phyloP scores from a whole-genome alignment of 2,329 filamentous ascomycete genomes.

The Thielaviopsis cerberus region DNA sequence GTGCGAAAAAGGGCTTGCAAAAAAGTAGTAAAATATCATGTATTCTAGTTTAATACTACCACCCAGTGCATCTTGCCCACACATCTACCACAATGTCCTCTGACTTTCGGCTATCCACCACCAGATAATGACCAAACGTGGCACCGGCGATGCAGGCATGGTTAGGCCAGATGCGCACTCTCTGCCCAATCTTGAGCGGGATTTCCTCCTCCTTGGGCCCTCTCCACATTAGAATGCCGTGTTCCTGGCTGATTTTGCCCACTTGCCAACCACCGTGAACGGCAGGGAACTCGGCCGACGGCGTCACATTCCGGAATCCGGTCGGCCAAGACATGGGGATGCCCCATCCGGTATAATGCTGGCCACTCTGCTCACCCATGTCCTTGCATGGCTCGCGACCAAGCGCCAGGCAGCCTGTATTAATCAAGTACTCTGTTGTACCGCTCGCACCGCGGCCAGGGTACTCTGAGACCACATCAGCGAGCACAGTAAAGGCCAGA shows the following conservation, averaged over 20 bases:
- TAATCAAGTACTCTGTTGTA: conserved; percentile 46
- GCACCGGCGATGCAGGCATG: conserved; percentile 63
- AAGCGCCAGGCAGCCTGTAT: conserved; percentile 49
- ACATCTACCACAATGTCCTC: conserved; percentile 51
- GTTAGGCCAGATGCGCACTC: conserved; percentile 57
- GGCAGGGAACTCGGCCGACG: conserved; percentile 24
- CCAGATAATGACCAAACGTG: conserved; percentile 52
- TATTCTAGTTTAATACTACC: conserved; percentile 30
- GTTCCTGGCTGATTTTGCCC: conserved; percentile 57
- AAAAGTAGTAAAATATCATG: not conserved
- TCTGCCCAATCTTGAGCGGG: conserved; percentile 41
- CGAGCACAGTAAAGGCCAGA: conserved; percentile 49
- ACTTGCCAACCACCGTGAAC: conserved; percentile 43
- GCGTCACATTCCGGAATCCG: conserved; percentile 18
- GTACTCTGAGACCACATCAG: conserved; percentile 54
- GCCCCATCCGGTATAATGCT: conserved; percentile 52
- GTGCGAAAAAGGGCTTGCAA: no score
- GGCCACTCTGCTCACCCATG: conserved; percentile 17
- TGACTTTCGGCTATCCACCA: conserved; percentile 43
- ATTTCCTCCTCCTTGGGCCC: conserved; percentile 26
- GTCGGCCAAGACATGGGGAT: conserved; percentile 40
- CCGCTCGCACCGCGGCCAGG: conserved; percentile 30
- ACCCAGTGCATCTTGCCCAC: conserved; percentile 53
- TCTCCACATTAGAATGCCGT: conserved; percentile 50
- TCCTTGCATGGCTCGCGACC: conserved; percentile 54